phyloP scores from a whole-genome alignment of 768 basidiomycete genomes.

The Pisolithus orientalis region DNA sequence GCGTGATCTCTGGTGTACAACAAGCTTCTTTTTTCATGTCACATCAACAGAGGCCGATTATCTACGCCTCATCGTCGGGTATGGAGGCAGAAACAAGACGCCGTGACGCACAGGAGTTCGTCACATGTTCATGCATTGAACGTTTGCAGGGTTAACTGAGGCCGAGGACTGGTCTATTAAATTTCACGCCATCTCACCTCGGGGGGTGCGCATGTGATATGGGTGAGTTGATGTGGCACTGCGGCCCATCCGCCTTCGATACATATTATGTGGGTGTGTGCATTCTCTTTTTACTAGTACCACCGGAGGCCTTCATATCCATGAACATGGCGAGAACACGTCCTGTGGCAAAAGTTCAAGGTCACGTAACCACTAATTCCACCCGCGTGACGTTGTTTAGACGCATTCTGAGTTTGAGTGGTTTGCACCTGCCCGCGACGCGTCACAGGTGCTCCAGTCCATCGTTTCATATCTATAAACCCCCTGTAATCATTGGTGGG shows the following conservation, averaged over 20 bases:
- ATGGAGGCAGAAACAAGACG: background rate
- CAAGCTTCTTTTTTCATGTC: background rate
- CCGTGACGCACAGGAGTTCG: background rate
- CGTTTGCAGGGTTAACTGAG: background rate
- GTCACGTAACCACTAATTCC: too few species aligned
- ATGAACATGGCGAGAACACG: too few species aligned
- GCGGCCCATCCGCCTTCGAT: background rate
- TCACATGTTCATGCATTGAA: background rate
- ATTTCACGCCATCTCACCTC: background rate
- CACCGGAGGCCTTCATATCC: too few species aligned
- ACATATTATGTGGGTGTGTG: too few species aligned
- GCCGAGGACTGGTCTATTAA: background rate
- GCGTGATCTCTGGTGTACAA: background rate
- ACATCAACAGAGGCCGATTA: background rate
- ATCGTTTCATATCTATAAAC: too few species aligned
- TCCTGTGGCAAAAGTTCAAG: too few species aligned
- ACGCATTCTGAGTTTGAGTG: too few species aligned
- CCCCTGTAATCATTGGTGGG: too few species aligned
- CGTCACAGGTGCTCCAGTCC: too few species aligned
- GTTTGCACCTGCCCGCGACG: too few species aligned
- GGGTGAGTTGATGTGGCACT: background rate
- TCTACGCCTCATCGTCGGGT: constrained; percentile 1
- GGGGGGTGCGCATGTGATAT: background rate
- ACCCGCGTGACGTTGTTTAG: too few species aligned
- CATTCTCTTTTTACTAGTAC: too few species aligned